These are phyloP conservation scores for Ophiosphaerella narmari DNA, from an alignment of 2,329 filamentous ascomycete genomes.

Conservation along the genomic window DNA sequence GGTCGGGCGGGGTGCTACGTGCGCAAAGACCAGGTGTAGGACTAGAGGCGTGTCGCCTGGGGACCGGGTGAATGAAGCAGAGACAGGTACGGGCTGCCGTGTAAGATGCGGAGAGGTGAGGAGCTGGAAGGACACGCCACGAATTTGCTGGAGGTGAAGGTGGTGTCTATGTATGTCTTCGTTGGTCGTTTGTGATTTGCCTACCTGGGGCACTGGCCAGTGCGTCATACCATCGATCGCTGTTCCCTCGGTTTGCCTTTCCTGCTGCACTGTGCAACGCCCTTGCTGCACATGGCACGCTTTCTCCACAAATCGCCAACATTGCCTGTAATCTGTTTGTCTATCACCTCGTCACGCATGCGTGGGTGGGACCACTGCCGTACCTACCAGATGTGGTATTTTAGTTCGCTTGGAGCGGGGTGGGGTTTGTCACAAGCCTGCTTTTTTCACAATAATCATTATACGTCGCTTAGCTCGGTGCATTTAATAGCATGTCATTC, in stretches of 20 bases:
- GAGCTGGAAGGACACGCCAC: constrained; percentile 17
- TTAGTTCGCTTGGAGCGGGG: background rate
- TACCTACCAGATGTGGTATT: background rate
- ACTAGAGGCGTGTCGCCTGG: constrained; percentile 3
- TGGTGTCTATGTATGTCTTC: constrained; percentile 42
- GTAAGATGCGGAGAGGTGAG: constrained; percentile 10
- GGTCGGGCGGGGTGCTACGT: constrained; percentile 13
- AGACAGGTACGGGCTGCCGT: constrained; percentile 10
- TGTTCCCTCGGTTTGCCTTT: constrained; percentile 12
- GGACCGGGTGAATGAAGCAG: background rate
- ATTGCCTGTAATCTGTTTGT: constrained; percentile 9
- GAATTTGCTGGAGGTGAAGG: constrained; percentile 21
- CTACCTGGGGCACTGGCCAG: constrained; percentile 17
- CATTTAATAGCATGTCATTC: too few species aligned
- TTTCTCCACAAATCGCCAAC: constrained; percentile 17
- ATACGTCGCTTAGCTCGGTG: too few species aligned
- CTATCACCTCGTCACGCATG: constrained; percentile 8
- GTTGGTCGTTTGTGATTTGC: constrained; percentile 43
- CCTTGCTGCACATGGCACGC: constrained; percentile 8
- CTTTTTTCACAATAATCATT: too few species aligned
- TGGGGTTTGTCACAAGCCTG: background rate
- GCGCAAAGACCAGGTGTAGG: constrained; percentile 21
- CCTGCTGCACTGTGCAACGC: background rate
- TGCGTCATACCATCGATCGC: constrained; percentile 29
- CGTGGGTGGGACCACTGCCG: constrained; percentile 3